Conservation (phyloP, 441 rosid species). For the Biscutella laevigata region DNA sequence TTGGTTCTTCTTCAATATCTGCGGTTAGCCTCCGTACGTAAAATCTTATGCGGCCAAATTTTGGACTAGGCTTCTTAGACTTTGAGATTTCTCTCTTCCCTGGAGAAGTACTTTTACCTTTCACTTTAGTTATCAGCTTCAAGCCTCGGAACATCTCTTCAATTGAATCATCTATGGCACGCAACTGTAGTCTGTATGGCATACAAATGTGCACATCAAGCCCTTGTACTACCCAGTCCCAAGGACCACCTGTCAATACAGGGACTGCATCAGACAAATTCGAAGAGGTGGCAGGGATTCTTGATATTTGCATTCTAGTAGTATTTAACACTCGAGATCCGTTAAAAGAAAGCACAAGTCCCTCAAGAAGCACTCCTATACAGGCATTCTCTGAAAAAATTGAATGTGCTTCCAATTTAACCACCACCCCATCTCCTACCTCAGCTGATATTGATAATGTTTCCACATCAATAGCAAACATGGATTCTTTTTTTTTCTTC, state of each 20-base stretch:
- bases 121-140: conserved; percentile 72
- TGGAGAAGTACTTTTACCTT: conserved; percentile 48
- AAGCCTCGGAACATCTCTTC: conserved; percentile 94
- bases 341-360: conserved; percentile 64
- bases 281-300: conserved; percentile 63
- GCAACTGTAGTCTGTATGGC: conserved; percentile 92
- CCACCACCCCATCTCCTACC: conserved; percentile 94
- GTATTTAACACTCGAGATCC: conserved; percentile 73
- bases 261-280: conserved; percentile 45
- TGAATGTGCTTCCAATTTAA: conserved; percentile 75
- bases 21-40: conserved; percentile 67
- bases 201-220: conserved; percentile 80
- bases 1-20: conserved; percentile 98
- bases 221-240: conserved; percentile 99
- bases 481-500: conserved; percentile 74
- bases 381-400: conserved; percentile 97
- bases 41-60: conserved; percentile 72
- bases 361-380: conserved; percentile 97
- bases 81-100: conserved; percentile 58
- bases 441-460: conserved; percentile 69
- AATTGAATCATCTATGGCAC: conserved; percentile 94
- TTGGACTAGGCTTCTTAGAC: conserved; percentile 64
- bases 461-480: conserved; percentile 97
- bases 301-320: conserved; percentile 96
- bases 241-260: conserved; percentile 32